Conservation (phyloP, 2,329 filamentous ascomycete species). For the Aspergillus thermomutatus region DNA sequence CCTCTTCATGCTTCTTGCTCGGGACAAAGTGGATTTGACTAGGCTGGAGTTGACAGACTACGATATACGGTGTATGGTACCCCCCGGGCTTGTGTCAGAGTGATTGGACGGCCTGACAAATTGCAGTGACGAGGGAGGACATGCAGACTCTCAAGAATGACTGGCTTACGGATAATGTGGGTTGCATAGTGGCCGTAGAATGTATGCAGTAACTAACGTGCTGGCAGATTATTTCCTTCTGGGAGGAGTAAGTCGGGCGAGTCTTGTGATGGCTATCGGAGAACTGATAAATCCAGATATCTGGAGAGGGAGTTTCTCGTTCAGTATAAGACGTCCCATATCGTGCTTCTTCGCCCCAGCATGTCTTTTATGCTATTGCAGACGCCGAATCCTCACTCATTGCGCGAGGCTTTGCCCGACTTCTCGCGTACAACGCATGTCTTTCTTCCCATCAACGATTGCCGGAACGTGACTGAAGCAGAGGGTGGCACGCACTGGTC, state of each 20-base stretch:
- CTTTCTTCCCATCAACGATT: slow-evolving; percentile 94
- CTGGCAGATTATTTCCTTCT: slow-evolving; percentile 83
- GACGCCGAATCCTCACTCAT: slow-evolving; percentile 55
- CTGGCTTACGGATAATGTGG: slow-evolving; percentile 94
- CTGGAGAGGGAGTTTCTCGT: slow-evolving; percentile 85
- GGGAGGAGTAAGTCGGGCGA: slow-evolving; percentile 72
- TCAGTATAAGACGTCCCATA: slow-evolving; percentile 76
- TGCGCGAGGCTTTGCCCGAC: slow-evolving; percentile 71
- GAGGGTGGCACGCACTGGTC: slow-evolving; percentile 96
- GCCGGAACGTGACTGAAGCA: slow-evolving; percentile 67
- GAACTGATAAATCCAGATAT: slow-evolving; percentile 49
- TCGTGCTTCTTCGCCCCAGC: slow-evolving; percentile 84
- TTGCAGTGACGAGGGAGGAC: slow-evolving; percentile 78
- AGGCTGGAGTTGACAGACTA: slow-evolving; percentile 48
- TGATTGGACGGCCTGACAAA: slow-evolving; percentile 11
- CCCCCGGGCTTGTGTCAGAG: background rate
- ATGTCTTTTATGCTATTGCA: slow-evolving; percentile 92
- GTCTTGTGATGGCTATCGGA: background rate
- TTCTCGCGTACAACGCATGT: slow-evolving; percentile 82
- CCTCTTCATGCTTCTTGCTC: background rate
- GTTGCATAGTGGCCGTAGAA: slow-evolving; percentile 26
- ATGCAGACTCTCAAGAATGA: slow-evolving; percentile 83
- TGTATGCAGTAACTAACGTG: slow-evolving; percentile 20
- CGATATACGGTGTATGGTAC: slow-evolving; percentile 60
- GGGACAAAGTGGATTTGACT: slow-evolving; percentile 9